Conservation (phyloP, 805 yeast species). For the Clavispora fructus region DNA sequence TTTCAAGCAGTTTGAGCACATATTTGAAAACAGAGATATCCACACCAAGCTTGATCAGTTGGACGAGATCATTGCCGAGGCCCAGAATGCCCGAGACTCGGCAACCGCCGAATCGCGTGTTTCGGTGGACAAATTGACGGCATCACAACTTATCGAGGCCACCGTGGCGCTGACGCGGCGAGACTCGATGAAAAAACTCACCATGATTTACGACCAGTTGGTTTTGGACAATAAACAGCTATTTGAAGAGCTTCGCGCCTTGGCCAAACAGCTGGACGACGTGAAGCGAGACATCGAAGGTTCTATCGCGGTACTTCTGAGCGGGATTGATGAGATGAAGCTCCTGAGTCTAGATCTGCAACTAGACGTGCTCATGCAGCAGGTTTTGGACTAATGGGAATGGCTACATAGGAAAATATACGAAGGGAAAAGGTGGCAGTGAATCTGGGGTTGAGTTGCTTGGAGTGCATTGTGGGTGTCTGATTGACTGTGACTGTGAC, state of each 20-base stretch:
- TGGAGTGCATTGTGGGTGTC: too few species aligned
- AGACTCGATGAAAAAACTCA: conserved; percentile 23
- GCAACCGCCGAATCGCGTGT: conserved; percentile 14
- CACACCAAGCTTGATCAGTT: conserved; percentile 40
- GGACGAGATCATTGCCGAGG: conserved; percentile 43
- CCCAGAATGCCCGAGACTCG: conserved; percentile 24
- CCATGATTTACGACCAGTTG: conserved; percentile 33
- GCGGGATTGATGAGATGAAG: conserved; percentile 16
- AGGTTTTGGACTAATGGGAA: conserved; percentile 1
- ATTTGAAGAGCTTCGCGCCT: conserved; percentile 16
- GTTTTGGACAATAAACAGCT: conserved; percentile 29
- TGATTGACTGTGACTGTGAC: too few species aligned
- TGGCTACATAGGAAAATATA: too few species aligned
- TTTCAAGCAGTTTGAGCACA: conserved; percentile 48
- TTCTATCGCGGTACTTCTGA: conserved; percentile 11
- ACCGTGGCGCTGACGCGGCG: conserved; percentile 17
- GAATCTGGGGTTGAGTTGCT: too few species aligned
- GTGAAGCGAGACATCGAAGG: conserved; percentile 17
- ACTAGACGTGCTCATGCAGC: conserved; percentile 20
- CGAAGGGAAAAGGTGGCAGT: too few species aligned
- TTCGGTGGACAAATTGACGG: conserved; percentile 24
- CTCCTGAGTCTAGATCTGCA: conserved; percentile 13
- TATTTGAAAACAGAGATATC: conserved; percentile 45
- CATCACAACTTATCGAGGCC: conserved; percentile 30
- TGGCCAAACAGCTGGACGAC: conserved; percentile 17